Evolutionary conservation across 1,139 yeast genomes (phyloP).

Genomic region (Scheffersomyces parashehatae): DNA sequence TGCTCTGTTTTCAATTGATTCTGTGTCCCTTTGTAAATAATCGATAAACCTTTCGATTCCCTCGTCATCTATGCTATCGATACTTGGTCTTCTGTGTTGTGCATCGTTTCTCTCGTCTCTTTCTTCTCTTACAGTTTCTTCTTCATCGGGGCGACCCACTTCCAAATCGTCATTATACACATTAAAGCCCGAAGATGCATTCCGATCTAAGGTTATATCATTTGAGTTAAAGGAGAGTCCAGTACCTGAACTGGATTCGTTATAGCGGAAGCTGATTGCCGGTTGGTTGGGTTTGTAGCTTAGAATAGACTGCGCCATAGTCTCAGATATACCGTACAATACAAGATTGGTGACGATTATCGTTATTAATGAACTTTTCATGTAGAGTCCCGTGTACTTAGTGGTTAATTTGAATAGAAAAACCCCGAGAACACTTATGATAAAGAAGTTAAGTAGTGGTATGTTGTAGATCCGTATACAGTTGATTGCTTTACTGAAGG

Average conservation of each 20-base stretch:
- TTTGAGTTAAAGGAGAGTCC: conserved; percentile 14
- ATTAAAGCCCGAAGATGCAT: neutral
- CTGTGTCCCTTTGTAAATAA: conserved; percentile 35
- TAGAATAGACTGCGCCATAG: conserved; percentile 76
- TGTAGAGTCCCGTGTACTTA: conserved; percentile 64
- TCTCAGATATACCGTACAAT: conserved; percentile 84
- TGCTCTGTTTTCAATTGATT: conserved; percentile 8
- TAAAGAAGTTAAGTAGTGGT: conserved; percentile 56
- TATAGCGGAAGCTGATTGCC: conserved; percentile 19
- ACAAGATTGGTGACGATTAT: conserved; percentile 82
- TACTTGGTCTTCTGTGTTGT: neutral
- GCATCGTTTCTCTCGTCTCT: neutral
- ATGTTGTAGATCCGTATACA: conserved; percentile 38
- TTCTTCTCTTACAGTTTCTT: neutral
- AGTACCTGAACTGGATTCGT: conserved; percentile 10
- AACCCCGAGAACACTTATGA: conserved; percentile 48
- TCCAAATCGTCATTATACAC: conserved; percentile 11
- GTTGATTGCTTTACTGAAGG: conserved; percentile 30
- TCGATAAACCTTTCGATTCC: conserved; percentile 37
- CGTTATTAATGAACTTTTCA: conserved; percentile 67
- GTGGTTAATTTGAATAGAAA: conserved; percentile 55
- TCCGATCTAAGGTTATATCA: conserved; percentile 5
- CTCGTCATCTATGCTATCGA: conserved; percentile 24
- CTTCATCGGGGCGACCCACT: conserved; percentile 6
- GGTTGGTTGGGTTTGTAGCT: conserved; percentile 31